Conservation (phyloP, 78 protist genomes). For the Diacronema lutheri region DNA sequence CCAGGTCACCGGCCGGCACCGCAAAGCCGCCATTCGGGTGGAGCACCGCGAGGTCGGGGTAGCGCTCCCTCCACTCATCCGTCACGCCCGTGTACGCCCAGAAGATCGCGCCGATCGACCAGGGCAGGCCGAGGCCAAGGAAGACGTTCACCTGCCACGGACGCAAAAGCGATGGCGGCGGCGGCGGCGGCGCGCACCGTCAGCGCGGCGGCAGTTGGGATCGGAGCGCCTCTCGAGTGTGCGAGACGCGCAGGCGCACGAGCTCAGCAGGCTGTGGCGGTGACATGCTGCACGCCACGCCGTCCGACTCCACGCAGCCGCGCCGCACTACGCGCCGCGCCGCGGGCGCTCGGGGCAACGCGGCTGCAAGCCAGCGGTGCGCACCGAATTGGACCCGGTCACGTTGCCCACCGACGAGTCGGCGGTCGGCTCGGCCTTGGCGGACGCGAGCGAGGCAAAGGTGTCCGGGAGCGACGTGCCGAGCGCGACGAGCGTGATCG, state of each 20-base stretch:
- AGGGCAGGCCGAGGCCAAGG: conserved; percentile 29
- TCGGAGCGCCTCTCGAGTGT: too few relatives aligned
- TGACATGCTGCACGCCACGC: too few relatives aligned
- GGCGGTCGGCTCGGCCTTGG: conserved; percentile 2
- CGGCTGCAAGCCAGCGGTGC: too few relatives aligned
- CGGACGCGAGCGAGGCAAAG: not conserved
- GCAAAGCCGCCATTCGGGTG: not conserved
- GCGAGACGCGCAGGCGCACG: too few relatives aligned
- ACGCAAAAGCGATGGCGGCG: too few relatives aligned
- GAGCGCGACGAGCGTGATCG: conserved; percentile 23
- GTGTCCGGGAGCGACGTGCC: conserved; percentile 37
- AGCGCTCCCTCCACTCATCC: not conserved
- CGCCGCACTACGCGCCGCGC: too few relatives aligned
- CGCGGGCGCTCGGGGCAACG: too few relatives aligned
- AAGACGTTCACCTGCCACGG: conserved; percentile 12
- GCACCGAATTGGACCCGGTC: conserved; percentile 11
- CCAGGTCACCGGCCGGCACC: not conserved
- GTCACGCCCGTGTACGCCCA: not conserved
- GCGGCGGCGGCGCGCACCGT: too few relatives aligned
- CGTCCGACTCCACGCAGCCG: too few relatives aligned
- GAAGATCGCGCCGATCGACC: conserved; percentile 12
- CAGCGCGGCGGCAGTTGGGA: too few relatives aligned
- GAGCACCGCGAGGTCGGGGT: not conserved
- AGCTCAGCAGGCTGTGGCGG: too few relatives aligned
- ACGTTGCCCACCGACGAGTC: conserved; percentile 16